Evolutionary conservation across 129 eudicot genomes (phyloP).

Genomic region (Erigeron canadensis): DNA sequence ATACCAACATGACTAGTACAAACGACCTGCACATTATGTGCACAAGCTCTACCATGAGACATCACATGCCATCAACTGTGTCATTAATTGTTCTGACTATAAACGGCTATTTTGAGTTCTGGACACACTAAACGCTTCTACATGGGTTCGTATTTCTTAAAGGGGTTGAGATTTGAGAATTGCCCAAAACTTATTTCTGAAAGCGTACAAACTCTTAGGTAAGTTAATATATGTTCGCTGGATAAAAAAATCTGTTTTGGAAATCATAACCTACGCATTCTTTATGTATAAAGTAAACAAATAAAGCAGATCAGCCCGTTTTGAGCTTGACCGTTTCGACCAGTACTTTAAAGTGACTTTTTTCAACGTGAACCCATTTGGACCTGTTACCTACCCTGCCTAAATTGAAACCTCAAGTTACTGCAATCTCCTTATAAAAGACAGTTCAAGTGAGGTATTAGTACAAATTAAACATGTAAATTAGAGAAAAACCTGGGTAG

Average conservation of each 20-base stretch:
- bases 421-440: not conserved
- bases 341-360: no score
- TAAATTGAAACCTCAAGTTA: no score
- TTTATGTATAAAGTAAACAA: not conserved
- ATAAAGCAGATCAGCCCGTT: not conserved
- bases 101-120: not conserved
- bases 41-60: no score
- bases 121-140: not conserved
- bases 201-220: not conserved
- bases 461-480: not conserved
- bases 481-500: conserved; percentile 52
- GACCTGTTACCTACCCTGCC: no score
- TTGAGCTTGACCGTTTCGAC: no score
- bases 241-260: not conserved
- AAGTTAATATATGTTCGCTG: not conserved
- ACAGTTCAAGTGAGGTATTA: not conserved
- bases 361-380: no score
- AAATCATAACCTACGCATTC: not conserved
- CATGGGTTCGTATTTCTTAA: not conserved
- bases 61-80: no score
- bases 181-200: no score
- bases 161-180: not conserved
- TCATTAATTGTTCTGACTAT: no score
- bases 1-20: no score
- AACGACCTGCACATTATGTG: no score